Conservation (phyloP, 1,284 basidiomycete genomes). For the Anthracocystis walkeri region DNA sequence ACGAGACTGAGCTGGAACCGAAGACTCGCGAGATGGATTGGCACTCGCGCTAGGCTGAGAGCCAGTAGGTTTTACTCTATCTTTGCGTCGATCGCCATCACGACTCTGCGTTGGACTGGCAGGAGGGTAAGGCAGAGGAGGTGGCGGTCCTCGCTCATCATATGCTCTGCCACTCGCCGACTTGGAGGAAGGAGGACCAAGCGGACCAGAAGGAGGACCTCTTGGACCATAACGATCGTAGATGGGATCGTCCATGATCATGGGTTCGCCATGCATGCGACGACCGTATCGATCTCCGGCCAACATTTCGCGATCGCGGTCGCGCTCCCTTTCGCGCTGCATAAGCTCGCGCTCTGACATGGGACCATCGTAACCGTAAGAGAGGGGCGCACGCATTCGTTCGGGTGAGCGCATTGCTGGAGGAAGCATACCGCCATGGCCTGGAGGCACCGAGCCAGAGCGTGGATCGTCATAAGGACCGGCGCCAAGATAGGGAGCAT, state of each 20-base stretch:
- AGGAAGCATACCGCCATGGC: constrained; percentile 35
- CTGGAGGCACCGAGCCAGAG: constrained; percentile 29
- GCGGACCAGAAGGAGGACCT: constrained; percentile 41
- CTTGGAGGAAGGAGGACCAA: constrained; percentile 32
- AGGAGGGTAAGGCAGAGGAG: constrained; percentile 44
- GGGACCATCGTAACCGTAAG: constrained; percentile 36
- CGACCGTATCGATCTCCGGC: constrained; percentile 47
- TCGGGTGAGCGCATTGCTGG: constrained; percentile 46
- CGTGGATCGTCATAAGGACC: constrained; percentile 42
- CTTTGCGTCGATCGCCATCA: constrained; percentile 44
- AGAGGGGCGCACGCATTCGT: constrained; percentile 42
- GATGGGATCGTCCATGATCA: constrained; percentile 38
- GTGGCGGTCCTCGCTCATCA: constrained; percentile 45
- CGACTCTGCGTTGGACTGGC: constrained; percentile 45
- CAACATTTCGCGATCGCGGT: constrained; percentile 47
- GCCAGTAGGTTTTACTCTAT: constrained; percentile 24
- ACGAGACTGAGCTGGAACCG: constrained; percentile 28
- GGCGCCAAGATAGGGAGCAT: constrained; percentile 27
- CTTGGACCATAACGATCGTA: constrained; percentile 47
- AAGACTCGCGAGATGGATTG: constrained; percentile 24
- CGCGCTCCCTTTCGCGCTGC: constrained; percentile 38
- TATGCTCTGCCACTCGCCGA: constrained; percentile 29
- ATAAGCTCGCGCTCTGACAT: constrained; percentile 43
- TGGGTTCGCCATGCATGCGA: constrained; percentile 38
- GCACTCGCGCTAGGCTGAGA: constrained; percentile 13